Evolutionary conservation across 2,329 filamentous ascomycete genomes (phyloP).

Genomic region (Fusarium cyanostomum): DNA sequence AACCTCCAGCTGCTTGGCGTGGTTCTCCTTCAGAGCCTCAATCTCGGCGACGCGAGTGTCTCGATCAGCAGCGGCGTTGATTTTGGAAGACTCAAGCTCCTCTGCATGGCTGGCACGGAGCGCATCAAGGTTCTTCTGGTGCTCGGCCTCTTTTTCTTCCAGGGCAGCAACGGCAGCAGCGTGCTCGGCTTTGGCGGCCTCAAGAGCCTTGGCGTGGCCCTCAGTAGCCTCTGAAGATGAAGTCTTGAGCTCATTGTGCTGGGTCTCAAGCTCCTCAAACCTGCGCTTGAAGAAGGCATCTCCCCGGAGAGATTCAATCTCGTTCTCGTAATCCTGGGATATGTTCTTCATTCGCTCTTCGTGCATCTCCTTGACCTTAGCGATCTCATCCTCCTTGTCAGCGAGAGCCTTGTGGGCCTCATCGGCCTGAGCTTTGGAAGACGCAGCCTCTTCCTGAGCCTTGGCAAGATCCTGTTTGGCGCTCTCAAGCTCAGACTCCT

Average conservation of each 20-base stretch:
- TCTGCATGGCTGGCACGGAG: constrained; percentile 66
- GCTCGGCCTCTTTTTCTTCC: constrained; percentile 61
- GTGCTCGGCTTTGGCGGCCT: constrained; percentile 55
- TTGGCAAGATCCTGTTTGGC: constrained; percentile 53
- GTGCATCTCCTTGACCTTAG: constrained; percentile 64
- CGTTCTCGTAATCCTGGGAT: constrained; percentile 69
- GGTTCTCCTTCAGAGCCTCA: constrained; percentile 63
- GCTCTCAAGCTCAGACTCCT: constrained; percentile 58
- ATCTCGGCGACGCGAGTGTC: constrained; percentile 61
- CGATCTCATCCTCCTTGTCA: constrained; percentile 59
- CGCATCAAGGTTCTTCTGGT: constrained; percentile 64
- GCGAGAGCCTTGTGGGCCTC: constrained; percentile 57
- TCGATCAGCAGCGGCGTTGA: constrained; percentile 58
- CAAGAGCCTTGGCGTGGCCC: constrained; percentile 54
- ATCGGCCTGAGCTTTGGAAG: constrained; percentile 60
- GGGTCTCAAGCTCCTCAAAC: constrained; percentile 67
- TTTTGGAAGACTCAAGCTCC: constrained; percentile 66
- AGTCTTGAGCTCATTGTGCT: constrained; percentile 62
- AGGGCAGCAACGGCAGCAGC: constrained; percentile 57
- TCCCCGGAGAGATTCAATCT: constrained; percentile 70
- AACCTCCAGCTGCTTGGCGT: constrained; percentile 60
- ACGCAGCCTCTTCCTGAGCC: constrained; percentile 57
- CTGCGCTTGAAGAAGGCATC: constrained; percentile 72
- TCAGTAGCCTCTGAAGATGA: constrained; percentile 50
- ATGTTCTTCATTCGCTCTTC: constrained; percentile 66